phyloP scores from a whole-genome alignment of 2,329 filamentous ascomycete species.

The Verticillium isaacii region DNA sequence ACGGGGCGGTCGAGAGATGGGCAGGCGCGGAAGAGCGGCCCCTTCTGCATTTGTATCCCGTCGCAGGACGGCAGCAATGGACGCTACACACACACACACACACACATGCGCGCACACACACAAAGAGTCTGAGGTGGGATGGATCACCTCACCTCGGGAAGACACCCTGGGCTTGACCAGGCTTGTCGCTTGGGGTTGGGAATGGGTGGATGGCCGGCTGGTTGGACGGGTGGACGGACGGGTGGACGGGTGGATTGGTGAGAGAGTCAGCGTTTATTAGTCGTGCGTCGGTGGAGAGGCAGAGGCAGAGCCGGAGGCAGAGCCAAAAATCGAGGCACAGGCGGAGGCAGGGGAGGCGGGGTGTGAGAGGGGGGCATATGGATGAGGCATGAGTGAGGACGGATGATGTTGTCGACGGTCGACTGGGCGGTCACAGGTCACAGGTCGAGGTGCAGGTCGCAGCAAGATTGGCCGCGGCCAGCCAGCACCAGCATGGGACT shows the following conservation, averaged over 20 bases:
- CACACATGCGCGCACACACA: no score
- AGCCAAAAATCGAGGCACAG: neutral
- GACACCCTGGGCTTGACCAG: neutral
- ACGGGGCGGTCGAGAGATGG: neutral
- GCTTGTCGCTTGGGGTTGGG: neutral
- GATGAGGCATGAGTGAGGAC: neutral
- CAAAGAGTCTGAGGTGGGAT: neutral
- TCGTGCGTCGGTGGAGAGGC: neutral
- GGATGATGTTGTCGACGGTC: neutral
- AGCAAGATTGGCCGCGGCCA: neutral
- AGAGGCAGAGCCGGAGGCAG: neutral
- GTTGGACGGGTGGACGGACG: neutral
- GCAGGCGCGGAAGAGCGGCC: neutral
- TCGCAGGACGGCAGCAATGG: neutral
- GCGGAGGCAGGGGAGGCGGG: neutral
- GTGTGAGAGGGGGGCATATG: no score
- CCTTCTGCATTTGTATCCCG: neutral
- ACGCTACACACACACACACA: neutral
- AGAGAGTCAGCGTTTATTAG: neutral
- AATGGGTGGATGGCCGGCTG: neutral
- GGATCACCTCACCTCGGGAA: neutral
- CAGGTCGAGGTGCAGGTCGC: neutral
- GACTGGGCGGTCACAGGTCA: neutral
- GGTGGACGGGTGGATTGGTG: neutral
- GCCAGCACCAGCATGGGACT: neutral